These are phyloP conservation scores for Alternaria sp. DNA, from an alignment of 2,329 filamentous ascomycete genomes.

Conservation along the genomic window DNA sequence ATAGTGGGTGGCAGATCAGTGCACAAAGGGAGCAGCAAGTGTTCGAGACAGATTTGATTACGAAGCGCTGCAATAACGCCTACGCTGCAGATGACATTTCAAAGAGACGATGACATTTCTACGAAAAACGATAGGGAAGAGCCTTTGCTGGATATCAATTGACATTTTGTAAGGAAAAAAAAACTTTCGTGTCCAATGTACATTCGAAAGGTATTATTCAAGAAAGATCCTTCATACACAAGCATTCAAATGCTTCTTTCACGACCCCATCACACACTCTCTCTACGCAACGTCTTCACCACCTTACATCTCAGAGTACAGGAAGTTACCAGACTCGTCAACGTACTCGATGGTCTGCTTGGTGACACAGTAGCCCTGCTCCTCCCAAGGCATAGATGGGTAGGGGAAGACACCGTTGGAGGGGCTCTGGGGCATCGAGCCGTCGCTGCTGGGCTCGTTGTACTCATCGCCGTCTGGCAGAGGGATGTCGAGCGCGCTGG, in stretches of 20 bases:
- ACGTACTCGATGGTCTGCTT: conserved; percentile 48
- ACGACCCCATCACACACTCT: neutral
- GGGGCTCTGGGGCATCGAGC: conserved; percentile 12
- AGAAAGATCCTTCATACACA: conserved; percentile 11
- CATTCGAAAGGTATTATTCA: conserved; percentile 22
- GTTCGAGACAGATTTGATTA: neutral
- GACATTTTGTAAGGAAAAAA: conserved; percentile 19
- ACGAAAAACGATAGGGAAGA: neutral
- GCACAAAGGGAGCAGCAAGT: neutral
- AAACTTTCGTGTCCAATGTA: conserved; percentile 15
- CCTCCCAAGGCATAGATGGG: conserved; percentile 33
- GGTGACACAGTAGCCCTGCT: conserved; percentile 43
- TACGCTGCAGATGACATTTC: neutral
- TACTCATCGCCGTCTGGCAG: conserved; percentile 27
- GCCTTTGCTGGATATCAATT: conserved; percentile 16
- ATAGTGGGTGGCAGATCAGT: neutral
- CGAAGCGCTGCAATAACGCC: neutral
- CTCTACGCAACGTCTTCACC: neutral
- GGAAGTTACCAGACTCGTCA: conserved; percentile 42
- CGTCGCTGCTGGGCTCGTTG: conserved; percentile 15
- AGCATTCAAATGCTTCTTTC: conserved; percentile 1
- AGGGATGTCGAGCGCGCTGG: conserved; percentile 29
- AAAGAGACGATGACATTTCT: conserved; percentile 7
- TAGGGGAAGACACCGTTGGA: conserved; percentile 24
- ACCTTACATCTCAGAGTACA: conserved; percentile 37